Evolutionary conservation across 2,329 filamentous ascomycete genomes (phyloP).

Genomic region (Colletotrichum tanaceti): DNA sequence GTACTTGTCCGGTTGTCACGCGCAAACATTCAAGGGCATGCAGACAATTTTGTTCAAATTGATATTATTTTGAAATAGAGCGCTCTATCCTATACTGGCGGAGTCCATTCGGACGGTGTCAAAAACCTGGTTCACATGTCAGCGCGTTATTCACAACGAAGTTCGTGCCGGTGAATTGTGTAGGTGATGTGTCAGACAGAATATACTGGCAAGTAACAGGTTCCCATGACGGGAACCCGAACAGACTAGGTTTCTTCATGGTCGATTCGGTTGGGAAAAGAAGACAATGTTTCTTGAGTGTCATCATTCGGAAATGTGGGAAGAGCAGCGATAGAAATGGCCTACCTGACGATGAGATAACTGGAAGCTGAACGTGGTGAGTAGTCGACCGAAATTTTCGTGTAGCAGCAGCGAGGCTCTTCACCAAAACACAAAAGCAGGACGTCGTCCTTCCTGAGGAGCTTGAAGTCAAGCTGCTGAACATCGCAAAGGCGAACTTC

Average conservation of each 20-base stretch:
- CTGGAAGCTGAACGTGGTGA: neutral
- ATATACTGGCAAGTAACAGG: slow-evolving; percentile 94
- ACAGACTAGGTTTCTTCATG: slow-evolving; percentile 81
- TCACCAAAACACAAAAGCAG: neutral
- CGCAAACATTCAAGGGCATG: no score
- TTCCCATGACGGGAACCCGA: slow-evolving; percentile 69
- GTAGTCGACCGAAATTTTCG: neutral
- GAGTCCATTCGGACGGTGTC: neutral
- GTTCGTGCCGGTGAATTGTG: slow-evolving; percentile 17
- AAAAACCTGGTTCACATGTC: neutral
- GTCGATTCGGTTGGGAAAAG: slow-evolving; percentile 91
- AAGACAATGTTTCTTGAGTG: slow-evolving; percentile 75
- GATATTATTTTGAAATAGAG: no score
- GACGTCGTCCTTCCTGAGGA: neutral
- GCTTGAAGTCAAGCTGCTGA: slow-evolving; percentile 3
- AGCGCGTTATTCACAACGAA: slow-evolving; percentile 8
- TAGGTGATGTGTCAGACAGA: slow-evolving; percentile 72
- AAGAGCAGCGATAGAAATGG: slow-evolving; percentile 1
- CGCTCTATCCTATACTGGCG: no score
- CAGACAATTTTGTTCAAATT: no score
- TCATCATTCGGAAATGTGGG: slow-evolving; percentile 72
- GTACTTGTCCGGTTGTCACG: no score
- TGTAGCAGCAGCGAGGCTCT: neutral
- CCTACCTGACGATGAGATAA: slow-evolving; percentile 21
- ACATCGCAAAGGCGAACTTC: neutral